Conservation (phyloP, 176 grass and related monocot species). For the Thalia dealbata region DNA sequence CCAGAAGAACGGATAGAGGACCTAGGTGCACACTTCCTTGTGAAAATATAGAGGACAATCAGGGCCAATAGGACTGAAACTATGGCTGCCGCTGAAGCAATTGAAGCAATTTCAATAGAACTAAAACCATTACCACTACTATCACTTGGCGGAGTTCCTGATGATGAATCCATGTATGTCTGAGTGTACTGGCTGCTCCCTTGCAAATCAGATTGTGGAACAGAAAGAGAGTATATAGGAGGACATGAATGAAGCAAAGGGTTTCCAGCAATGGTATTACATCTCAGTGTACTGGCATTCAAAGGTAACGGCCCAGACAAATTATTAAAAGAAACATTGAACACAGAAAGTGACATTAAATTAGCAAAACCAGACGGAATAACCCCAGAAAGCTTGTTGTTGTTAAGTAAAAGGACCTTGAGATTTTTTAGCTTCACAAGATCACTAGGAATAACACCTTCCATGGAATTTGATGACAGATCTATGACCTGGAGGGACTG, state of each 20-base stretch:
- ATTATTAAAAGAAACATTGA: conserved; percentile 81
- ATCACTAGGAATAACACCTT: conserved; percentile 48
- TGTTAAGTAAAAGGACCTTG: conserved; percentile 49
- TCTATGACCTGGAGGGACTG: conserved; percentile 61
- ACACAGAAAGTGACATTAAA: conserved; percentile 36
- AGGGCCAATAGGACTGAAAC: conserved; percentile 82
- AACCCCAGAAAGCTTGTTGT: conserved; percentile 62
- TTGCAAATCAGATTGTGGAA: conserved; percentile 16
- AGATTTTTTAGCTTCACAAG: conserved; percentile 43
- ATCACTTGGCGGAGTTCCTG: conserved; percentile 24
- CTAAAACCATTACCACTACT: conserved; percentile 35
- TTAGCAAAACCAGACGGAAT: conserved; percentile 34
- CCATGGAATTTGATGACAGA: conserved; percentile 75
- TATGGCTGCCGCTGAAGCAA: conserved; percentile 84
- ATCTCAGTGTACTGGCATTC: conserved; percentile 32
- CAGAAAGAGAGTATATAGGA: conserved; percentile 26
- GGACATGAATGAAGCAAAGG: conserved; percentile 42
- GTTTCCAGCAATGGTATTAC: conserved; percentile 44
- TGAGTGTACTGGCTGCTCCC: conserved; percentile 10
- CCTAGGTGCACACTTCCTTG: conserved; percentile 59
- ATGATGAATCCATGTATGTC: conserved; percentile 21
- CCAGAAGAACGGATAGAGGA: conserved; percentile 36
- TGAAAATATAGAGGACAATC: conserved; percentile 73
- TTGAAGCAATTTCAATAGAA: conserved; percentile 92
- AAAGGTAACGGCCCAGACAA: conserved; percentile 51